Base-by-base conservation (phyloP, 306 rosid genomes). In the Nissolia schottii region DNA sequence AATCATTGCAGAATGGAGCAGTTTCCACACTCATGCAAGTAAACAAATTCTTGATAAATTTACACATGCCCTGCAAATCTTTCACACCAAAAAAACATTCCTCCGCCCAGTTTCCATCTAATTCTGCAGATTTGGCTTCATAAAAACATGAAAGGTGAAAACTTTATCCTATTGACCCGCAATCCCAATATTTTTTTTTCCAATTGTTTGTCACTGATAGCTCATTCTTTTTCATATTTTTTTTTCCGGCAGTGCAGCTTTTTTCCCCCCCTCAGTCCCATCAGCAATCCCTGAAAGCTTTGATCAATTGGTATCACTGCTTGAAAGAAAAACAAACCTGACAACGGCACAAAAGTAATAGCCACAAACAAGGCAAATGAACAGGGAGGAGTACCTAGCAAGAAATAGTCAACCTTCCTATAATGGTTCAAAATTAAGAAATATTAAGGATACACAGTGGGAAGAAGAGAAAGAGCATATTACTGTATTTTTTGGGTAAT, bases 321-420 rank as follows among this genome's bases (percentile, higher is more conserved):
- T 63, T 28, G 66, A 50, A 68, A 63, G 70, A 78, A 70, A 76
- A 86, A 74, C 24, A 78, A 68, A 80, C 80, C 76, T 82, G 76
- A 66, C 76, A 77, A 68, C 25, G 71, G n/a, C n/a, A n/a, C n/a
- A n/a, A n/a, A n/a, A n/a, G n/a, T 8, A 66, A 65, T 37, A 68
- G 37, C 55, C 38, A 74, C 22, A 73, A 50, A 62, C 22, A 43
- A 43, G 69, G 71, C 80, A 64, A 72, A 82, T 61, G 71, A 74
- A 77, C 61, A 45, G 40, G 76, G 64, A 45, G 45, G 56, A 66
- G 71, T 50, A 70, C 60, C 57, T 57, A 77, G 45, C 29, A 50
- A 67, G 16, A n/a, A n/a, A n/a, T n/a, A n/a, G n/a, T n/a, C n/a
- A 38, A 18, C 64, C 73, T 58, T 32, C 23, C 35, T 50, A 73